Base-by-base conservation (phyloP, 768 basidiomycete genomes). In the Leucogyrophana mollusca region DNA sequence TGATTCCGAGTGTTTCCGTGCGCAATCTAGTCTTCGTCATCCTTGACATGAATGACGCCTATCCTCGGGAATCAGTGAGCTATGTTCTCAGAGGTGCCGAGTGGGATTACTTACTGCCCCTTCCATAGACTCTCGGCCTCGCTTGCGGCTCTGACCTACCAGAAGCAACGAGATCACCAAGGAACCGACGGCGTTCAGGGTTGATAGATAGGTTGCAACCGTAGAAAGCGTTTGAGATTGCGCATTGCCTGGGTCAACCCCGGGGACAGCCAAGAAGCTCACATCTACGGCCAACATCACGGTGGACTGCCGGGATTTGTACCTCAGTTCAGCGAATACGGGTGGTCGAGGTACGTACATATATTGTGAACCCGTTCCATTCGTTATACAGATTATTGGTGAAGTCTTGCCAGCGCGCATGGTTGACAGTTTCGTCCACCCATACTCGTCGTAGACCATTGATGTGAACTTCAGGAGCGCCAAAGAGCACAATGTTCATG, bases 241-340 rank as follows among this genome's bases (percentile, higher is more conserved):
- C 6, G 40, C 43, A 14, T 30, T 22, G 8, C 17, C 35, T 27
- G 46, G 45, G 40, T 56, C 25, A 9, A 23, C 43, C 4, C 8
- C n/a, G 8, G 32, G 18, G 20, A 82, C 78, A 7, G 77, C 73
- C 7, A 83, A 58, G 54, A 80, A 79, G 0, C 73, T 73, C 1
- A 83, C 73, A 41, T 79, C 79, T 3, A 74, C 75, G 21, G 72
- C 73, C 9, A 80, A 58, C 22, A 81, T 58, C 7, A 80, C 75
- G 0, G 75, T 76, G 2, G 68, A 69, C 78, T 80, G 21, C 4
- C 34, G 11, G 43, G n/a, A 36, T 16, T 36, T 14, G 4, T 14
- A 35, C 32, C 16, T 7, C 17, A 8, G 24, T 35, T 16, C 17
- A 21, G n/a, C 13, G 9, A 16, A 13, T 44, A 7, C 18, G 47